Evolutionary conservation across 306 rosid species (phyloP).

Genomic region (Cicer pinnatifidum): DNA sequence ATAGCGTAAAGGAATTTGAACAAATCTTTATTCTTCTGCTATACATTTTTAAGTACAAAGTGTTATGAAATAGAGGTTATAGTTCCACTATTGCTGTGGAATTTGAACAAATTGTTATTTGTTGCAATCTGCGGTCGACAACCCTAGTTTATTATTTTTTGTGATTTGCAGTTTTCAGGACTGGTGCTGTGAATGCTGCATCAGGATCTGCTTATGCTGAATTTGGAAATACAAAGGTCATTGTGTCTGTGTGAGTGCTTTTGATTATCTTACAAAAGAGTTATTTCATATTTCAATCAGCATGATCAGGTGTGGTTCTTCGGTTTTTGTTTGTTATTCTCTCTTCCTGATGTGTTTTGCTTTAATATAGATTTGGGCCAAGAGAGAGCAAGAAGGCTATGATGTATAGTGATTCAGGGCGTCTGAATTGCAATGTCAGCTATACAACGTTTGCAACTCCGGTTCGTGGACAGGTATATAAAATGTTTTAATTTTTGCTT

Average conservation of each 20-base stretch:
- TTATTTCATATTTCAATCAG: constrained; percentile 11
- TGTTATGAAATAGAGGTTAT: no score
- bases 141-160: constrained; percentile 31
- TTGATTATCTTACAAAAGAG: constrained; percentile 21
- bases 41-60: no score
- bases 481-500: constrained; percentile 1
- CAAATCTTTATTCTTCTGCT: no score
- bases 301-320: constrained; percentile 16
- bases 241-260: constrained; percentile 91
- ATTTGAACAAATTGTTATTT: no score
- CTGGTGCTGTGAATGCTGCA: constrained; percentile 94
- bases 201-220: constrained; percentile 98
- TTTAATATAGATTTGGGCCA: constrained; percentile 79
- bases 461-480: constrained; percentile 77
- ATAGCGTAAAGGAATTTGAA: no score
- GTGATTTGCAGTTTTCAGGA: constrained; percentile 79
- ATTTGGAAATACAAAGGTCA: constrained; percentile 92
- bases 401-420: constrained; percentile 89
- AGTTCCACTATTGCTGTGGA: no score
- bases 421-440: constrained; percentile 86
- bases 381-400: constrained; percentile 98
- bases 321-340: constrained; percentile 18
- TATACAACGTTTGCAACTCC: constrained; percentile 85
- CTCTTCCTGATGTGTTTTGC: constrained; percentile 26
- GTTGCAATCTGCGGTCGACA: no score